These are phyloP conservation scores for Yarrowia sp. DNA, from an alignment of 805 yeast species.

Conservation along the genomic window DNA sequence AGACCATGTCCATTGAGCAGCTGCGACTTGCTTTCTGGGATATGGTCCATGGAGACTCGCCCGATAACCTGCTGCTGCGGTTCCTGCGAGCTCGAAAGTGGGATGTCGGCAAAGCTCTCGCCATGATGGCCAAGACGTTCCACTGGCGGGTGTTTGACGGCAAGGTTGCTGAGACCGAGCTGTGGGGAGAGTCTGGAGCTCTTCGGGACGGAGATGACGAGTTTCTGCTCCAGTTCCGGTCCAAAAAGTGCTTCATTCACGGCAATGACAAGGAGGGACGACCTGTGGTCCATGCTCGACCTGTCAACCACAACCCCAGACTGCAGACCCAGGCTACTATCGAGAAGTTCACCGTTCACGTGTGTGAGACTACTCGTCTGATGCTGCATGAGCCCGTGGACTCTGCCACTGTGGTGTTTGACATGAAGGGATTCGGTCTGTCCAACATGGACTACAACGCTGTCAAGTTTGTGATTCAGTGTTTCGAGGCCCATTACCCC, in stretches of 20 bases:
- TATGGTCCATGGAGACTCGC: constrained; percentile 69
- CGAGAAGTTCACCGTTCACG: constrained; percentile 67
- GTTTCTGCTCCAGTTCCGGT: constrained; percentile 51
- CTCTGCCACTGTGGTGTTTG: constrained; percentile 81
- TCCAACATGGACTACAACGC: constrained; percentile 91
- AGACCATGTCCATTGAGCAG: constrained; percentile 36
- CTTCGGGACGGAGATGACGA: constrained; percentile 47
- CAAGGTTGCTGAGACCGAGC: constrained; percentile 59
- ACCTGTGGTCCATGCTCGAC: constrained; percentile 80
- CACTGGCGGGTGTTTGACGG: constrained; percentile 69
- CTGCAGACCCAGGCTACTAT: constrained; percentile 70
- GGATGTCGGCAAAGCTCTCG: constrained; percentile 63
- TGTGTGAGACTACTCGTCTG: constrained; percentile 80
- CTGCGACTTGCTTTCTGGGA: constrained; percentile 55
- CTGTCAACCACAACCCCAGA: constrained; percentile 66
- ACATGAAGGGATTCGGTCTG: constrained; percentile 82
- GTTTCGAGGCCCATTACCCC: constrained; percentile 84
- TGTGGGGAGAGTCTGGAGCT: constrained; percentile 68
- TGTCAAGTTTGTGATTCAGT: constrained; percentile 83
- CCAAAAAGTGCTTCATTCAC: constrained; percentile 72
- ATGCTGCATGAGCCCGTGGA: constrained; percentile 72
- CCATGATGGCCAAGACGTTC: constrained; percentile 68
- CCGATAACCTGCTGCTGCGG: constrained; percentile 74
- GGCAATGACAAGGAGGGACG: constrained; percentile 72
- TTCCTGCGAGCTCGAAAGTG: constrained; percentile 86